phyloP scores from a whole-genome alignment of 441 rosid species.

The Pelargonium myrrhifolium region DNA sequence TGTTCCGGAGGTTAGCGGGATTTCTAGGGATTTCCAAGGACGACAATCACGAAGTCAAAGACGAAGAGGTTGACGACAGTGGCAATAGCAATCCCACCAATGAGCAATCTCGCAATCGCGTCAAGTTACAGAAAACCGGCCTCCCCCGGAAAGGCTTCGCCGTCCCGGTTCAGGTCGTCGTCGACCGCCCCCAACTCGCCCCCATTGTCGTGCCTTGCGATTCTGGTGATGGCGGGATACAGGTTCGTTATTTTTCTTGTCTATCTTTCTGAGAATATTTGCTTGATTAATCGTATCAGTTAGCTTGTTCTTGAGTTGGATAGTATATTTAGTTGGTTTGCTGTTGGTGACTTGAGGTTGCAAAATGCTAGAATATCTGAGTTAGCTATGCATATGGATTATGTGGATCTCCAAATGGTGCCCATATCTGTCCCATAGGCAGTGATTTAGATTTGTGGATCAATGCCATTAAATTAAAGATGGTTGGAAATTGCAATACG shows the following conservation, averaged over 20 bases:
- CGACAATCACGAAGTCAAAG: constrained; percentile 7
- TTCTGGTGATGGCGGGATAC: constrained; percentile 21
- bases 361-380: neutral
- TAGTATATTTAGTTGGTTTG: neutral
- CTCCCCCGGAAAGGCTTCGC: constrained; percentile 17
- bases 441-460: neutral
- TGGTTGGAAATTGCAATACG: neutral
- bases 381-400: constrained; percentile 4
- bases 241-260: constrained; percentile 14
- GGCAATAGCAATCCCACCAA: neutral
- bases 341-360: neutral
- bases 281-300: neutral
- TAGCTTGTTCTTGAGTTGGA: neutral
- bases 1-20: constrained; percentile 16
- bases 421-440: neutral
- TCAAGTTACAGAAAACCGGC: constrained; percentile 10
- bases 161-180: constrained; percentile 19
- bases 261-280: neutral
- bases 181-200: constrained; percentile 11
- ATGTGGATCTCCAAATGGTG: neutral
- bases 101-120: neutral
- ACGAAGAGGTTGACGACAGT: neutral
- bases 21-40: constrained; percentile 11
- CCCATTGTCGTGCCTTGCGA: constrained; percentile 17
- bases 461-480: neutral